These are phyloP conservation scores for Paramecium biaurelia DNA, from an alignment of 73 alveolate genomes.

Conservation along the genomic window DNA sequence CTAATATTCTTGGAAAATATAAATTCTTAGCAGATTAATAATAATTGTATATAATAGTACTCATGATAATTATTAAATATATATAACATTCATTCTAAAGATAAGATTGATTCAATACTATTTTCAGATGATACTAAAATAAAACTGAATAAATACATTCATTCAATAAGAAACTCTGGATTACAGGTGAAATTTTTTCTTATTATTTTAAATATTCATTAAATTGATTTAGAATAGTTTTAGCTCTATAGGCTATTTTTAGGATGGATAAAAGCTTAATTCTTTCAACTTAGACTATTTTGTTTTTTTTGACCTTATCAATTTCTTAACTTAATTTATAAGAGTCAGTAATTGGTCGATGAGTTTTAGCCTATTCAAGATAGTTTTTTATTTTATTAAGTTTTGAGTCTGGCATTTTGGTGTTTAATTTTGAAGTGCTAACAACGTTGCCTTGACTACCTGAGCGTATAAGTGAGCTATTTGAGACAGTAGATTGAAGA, in stretches of 20 bases:
- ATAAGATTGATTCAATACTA: background rate
- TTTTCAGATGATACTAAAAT: background rate
- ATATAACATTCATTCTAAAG: background rate
- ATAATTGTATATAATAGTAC: background rate
- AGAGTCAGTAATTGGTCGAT: background rate
- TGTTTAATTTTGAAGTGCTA: background rate
- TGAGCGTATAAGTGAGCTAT: background rate
- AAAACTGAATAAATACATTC: background rate
- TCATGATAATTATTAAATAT: background rate
- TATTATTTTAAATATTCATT: background rate
- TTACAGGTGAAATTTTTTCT: background rate
- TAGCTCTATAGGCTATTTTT: background rate
- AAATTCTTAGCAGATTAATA: too few relatives aligned
- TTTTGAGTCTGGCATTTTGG: background rate
- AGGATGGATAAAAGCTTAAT: background rate
- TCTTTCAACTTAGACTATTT: background rate
- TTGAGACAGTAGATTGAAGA: background rate
- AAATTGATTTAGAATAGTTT: background rate
- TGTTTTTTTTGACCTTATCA: background rate
- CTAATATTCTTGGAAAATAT: too few relatives aligned
- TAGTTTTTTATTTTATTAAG: background rate
- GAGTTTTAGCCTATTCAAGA: background rate
- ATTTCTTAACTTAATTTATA: background rate
- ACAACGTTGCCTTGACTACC: conserved; percentile 7
- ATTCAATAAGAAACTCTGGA: background rate